A percentile compares a stretch with the other conserved stretches of the same genome.
These are phyloP conservation scores for Persicaria maculosa DNA, from an alignment of 148 eudicot species.

Conservation along the genomic window DNA sequence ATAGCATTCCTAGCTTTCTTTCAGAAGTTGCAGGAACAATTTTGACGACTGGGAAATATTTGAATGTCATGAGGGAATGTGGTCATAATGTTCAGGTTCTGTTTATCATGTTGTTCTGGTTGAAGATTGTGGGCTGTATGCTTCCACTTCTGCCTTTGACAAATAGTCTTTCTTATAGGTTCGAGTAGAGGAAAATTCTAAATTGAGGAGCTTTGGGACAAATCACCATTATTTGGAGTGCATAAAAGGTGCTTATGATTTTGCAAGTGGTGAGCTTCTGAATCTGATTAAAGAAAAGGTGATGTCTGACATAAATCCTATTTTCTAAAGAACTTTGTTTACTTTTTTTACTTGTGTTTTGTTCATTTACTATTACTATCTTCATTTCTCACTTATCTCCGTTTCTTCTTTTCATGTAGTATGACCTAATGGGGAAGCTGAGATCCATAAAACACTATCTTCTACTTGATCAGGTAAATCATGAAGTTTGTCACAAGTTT, in stretches of 20 bases:
- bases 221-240: slow-evolving; percentile 90
- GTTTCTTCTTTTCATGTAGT: slow-evolving; percentile 29
- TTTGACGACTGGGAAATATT: slow-evolving; percentile 93
- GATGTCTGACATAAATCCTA: slow-evolving; percentile 4
- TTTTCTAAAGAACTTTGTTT: neutral
- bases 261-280: slow-evolving; percentile 89
- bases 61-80: slow-evolving; percentile 98
- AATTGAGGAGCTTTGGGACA: slow-evolving; percentile 68
- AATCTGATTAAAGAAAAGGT: slow-evolving; percentile 92
- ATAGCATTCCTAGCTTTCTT: slow-evolving; percentile 88
- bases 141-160: slow-evolving; percentile 18
- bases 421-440: slow-evolving; percentile 86
- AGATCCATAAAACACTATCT: slow-evolving; percentile 91
- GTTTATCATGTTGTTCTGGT: slow-evolving; percentile 4
- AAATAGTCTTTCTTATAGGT: slow-evolving; percentile 41
- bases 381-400: neutral
- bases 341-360: slow-evolving; percentile 8
- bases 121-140: neutral
- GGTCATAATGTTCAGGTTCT: slow-evolving; percentile 90
- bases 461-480: slow-evolving; percentile 90
- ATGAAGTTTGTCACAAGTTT: neutral
- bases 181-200: slow-evolving; percentile 66
- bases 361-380: neutral
- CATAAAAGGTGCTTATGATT: slow-evolving; percentile 89
- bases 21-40: slow-evolving; percentile 85